phyloP scores from a whole-genome alignment of 345 rosid species.

The Citrus reticulata region DNA sequence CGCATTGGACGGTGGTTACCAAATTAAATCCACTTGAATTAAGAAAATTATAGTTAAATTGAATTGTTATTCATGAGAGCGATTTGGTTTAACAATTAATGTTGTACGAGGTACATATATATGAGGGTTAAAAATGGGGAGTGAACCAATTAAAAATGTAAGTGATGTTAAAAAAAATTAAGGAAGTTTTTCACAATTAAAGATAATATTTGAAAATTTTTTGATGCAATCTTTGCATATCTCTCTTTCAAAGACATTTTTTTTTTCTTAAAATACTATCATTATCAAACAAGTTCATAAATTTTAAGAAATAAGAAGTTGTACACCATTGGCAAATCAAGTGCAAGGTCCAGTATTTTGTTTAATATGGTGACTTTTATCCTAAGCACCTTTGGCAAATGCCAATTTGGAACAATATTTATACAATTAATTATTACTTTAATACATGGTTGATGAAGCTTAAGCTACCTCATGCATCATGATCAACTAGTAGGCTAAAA shows the following conservation, averaged over 20 bases:
- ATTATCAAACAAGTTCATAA: too few relatives aligned
- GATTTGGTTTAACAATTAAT: neutral
- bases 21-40: neutral
- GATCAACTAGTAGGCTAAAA: neutral
- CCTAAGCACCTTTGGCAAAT: too few relatives aligned
- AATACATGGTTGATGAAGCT: neutral
- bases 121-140: neutral
- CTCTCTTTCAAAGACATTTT: too few relatives aligned
- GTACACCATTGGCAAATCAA: too few relatives aligned
- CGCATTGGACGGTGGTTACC: conserved; percentile 1
- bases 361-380: too few relatives aligned
- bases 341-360: too few relatives aligned
- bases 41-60: neutral
- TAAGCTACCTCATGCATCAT: neutral
- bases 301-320: too few relatives aligned
- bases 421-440: neutral
- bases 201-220: neutral
- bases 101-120: neutral
- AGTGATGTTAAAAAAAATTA: neutral
- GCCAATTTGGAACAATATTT: too few relatives aligned
- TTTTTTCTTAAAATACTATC: too few relatives aligned
- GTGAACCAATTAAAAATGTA: neutral
- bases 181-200: neutral
- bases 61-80: neutral
- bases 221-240: neutral